A percentile compares a stretch with the other conserved stretches of the same genome.
These are phyloP conservation scores for Termitomyces sp. DNA, from an alignment of 768 basidiomycete species.

Conservation along the genomic window DNA sequence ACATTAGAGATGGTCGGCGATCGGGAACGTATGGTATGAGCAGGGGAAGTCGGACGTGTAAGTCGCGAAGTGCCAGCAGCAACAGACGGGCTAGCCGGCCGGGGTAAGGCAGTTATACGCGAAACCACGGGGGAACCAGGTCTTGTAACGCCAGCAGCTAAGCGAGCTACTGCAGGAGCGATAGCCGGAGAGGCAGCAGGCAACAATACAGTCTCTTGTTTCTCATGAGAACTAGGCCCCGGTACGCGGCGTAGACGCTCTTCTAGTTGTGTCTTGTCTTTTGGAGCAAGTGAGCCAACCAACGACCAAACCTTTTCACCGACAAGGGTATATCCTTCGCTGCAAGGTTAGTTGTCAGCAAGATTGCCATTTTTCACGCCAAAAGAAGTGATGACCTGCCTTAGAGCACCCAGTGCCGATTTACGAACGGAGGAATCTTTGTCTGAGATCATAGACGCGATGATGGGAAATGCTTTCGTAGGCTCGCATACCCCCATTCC, in stretches of 20 bases:
- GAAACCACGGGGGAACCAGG: conserved; percentile 29
- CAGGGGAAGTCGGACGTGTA: conserved; percentile 45
- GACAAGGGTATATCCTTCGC: conserved; percentile 76
- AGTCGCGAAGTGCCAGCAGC: conserved; percentile 25
- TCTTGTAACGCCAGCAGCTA: conserved; percentile 41
- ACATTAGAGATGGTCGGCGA: conserved; percentile 33
- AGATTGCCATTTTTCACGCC: neutral
- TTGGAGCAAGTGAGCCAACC: conserved; percentile 70
- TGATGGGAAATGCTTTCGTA: conserved; percentile 67
- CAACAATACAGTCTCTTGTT: conserved; percentile 23
- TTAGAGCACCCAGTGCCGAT: conserved; percentile 76
- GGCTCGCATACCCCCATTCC: conserved; percentile 82
- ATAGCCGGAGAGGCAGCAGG: conserved; percentile 11
- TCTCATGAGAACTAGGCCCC: conserved; percentile 51
- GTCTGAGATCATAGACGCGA: conserved; percentile 80
- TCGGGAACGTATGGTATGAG: conserved; percentile 29
- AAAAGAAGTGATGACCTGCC: conserved; percentile 35
- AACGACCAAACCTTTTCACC: conserved; percentile 84
- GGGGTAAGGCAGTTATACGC: conserved; percentile 12
- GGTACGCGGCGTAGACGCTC: conserved; percentile 82
- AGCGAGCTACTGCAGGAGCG: conserved; percentile 44
- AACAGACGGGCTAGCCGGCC: conserved; percentile 25
- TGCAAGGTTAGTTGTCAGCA: conserved; percentile 23
- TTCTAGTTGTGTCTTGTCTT: conserved; percentile 91
- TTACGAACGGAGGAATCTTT: conserved; percentile 87